A percentile compares a stretch with the other conserved stretches of the same genome.
Evolutionary conservation across 805 yeast species (phyloP).

Genomic region (Nakazawaea populi): DNA sequence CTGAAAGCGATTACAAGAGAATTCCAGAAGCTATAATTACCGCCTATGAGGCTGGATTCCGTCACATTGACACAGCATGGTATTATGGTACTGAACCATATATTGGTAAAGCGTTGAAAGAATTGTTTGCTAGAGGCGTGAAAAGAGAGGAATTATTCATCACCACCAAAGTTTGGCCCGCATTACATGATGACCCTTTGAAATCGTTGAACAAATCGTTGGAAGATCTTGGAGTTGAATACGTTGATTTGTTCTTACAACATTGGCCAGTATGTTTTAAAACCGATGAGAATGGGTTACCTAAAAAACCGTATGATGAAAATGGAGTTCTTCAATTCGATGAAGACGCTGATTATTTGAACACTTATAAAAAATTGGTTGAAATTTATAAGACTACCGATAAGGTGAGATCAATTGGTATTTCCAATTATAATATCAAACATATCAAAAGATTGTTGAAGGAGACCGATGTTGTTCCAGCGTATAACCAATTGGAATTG

Average conservation of each 20-base stretch:
- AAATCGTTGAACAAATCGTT: constrained; percentile 36
- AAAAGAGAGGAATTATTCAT: constrained; percentile 54
- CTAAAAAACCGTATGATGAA: constrained; percentile 29
- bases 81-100: constrained; percentile 36
- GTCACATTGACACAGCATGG: constrained; percentile 51
- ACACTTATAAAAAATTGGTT: constrained; percentile 73
- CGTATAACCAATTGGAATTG: constrained; percentile 47
- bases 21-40: constrained; percentile 44
- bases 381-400: constrained; percentile 64
- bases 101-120: constrained; percentile 41
- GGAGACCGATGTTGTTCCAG: constrained; percentile 44
- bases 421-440: constrained; percentile 43
- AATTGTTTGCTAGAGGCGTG: constrained; percentile 39
- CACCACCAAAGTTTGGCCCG: constrained; percentile 69
- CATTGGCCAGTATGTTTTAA: constrained; percentile 45
- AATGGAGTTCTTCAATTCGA: constrained; percentile 58
- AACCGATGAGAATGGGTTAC: constrained; percentile 34
- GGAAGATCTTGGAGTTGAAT: constrained; percentile 34
- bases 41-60: constrained; percentile 48
- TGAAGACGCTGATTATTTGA: constrained; percentile 83
- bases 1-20: constrained; percentile 25
- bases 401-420: constrained; percentile 40
- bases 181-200: constrained; percentile 32
- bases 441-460: constrained; percentile 33
- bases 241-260: constrained; percentile 40